Evolutionary conservation across 78 protist species (phyloP).

Genomic region (Capsaspora owczarzaki): DNA sequence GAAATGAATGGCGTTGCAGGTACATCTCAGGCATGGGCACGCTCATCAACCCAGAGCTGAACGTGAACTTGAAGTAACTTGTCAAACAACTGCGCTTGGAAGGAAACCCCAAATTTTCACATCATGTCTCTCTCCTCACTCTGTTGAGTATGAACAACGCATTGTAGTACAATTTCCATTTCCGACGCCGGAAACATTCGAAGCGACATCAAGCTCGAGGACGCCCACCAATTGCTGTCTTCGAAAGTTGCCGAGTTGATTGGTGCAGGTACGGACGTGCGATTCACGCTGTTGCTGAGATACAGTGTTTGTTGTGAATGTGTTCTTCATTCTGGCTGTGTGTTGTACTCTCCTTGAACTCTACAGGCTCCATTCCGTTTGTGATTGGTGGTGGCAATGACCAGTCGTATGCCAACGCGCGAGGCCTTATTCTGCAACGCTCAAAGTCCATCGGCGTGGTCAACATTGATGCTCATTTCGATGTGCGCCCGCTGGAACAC

Average conservation of each 20-base stretch:
- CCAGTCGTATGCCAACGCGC: conserved; percentile 32
- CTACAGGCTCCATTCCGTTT: conserved; percentile 29
- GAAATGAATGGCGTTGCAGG: background rate
- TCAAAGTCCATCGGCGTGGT: conserved; percentile 19
- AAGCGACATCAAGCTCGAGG: conserved; percentile 2
- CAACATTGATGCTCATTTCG: conserved; percentile 54
- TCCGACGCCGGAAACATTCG: conserved; percentile 12
- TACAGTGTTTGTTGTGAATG: background rate
- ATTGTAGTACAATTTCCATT: no score
- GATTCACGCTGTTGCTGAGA: background rate
- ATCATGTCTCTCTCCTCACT: no score
- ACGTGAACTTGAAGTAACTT: background rate
- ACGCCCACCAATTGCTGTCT: conserved; percentile 17
- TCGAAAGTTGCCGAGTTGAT: background rate
- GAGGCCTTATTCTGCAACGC: background rate
- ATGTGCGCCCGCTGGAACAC: conserved; percentile 35
- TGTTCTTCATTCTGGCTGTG: background rate
- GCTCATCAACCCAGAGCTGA: conserved; percentile 22
- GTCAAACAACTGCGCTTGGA: no score
- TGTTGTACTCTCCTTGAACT: background rate
- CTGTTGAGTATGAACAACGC: no score
- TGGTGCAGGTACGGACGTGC: background rate
- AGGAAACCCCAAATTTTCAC: no score
- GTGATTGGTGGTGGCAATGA: conserved; percentile 59
- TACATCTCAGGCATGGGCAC: conserved; percentile 17